These are phyloP conservation scores for Tuctoria greenei DNA, from an alignment of 176 grass and related monocot species.

Conservation along the genomic window DNA sequence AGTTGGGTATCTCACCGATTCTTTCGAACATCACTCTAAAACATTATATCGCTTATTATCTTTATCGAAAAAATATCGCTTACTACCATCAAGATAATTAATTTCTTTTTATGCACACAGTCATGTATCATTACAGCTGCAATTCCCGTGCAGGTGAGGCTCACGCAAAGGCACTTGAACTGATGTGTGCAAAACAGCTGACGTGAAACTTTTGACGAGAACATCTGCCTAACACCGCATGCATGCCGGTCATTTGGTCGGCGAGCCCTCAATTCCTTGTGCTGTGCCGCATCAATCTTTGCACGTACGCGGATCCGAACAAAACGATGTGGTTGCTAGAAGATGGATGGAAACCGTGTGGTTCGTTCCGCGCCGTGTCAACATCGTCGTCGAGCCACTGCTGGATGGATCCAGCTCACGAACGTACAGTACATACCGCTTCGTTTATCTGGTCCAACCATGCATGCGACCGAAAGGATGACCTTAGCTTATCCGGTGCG, in stretches of 20 bases:
- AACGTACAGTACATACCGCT: background rate
- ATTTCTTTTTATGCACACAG: background rate
- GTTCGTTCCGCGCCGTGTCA: slow-evolving; percentile 13
- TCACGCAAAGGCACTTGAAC: background rate
- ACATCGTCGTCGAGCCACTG: slow-evolving; percentile 1
- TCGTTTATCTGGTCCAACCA: slow-evolving; percentile 39
- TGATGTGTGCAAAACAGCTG: background rate
- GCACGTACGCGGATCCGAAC: background rate
- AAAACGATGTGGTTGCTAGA: no score
- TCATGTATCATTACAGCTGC: background rate
- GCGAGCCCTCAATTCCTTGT: background rate
- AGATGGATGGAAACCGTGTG: slow-evolving; percentile 14
- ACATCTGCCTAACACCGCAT: background rate
- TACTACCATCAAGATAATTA: background rate
- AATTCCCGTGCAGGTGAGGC: background rate
- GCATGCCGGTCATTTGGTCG: background rate
- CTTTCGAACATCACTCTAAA: background rate
- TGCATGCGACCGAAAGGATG: background rate
- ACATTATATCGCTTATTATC: background rate
- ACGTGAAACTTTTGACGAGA: slow-evolving; percentile 21
- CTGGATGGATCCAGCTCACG: slow-evolving; percentile 32
- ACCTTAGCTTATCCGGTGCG: background rate
- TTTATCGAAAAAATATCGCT: no score
- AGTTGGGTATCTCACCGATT: no score
- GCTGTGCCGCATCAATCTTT: background rate